Evolutionary conservation across 768 basidiomycete genomes (phyloP).

Genomic region (Termitomyces sp.): DNA sequence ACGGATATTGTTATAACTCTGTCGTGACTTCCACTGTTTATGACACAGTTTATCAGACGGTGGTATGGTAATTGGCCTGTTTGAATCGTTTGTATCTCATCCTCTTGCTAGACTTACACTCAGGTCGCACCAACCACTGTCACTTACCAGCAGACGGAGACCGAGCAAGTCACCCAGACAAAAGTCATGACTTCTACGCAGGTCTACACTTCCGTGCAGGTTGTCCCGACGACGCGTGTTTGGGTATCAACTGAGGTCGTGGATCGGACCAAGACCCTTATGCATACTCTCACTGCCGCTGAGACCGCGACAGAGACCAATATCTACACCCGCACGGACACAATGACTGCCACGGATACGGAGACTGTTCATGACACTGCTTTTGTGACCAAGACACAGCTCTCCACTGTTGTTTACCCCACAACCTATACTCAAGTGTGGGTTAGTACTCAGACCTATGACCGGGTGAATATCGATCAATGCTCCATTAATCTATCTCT

Average conservation of each 20-base stretch:
- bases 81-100: slow-evolving; percentile 1
- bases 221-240: slow-evolving; percentile 57
- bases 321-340: slow-evolving; percentile 45
- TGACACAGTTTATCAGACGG: slow-evolving; percentile 25
- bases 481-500: neutral
- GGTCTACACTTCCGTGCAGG: slow-evolving; percentile 45
- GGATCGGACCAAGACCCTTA: slow-evolving; percentile 48
- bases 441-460: slow-evolving; percentile 50
- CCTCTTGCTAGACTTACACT: slow-evolving; percentile 14
- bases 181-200: slow-evolving; percentile 35
- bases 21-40: slow-evolving; percentile 32
- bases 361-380: slow-evolving; percentile 45
- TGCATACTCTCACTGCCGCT: slow-evolving; percentile 59
- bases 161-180: slow-evolving; percentile 31
- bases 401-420: slow-evolving; percentile 47
- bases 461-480: slow-evolving; percentile 38
- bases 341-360: slow-evolving; percentile 42
- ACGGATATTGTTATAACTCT: slow-evolving; percentile 20
- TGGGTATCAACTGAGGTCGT: slow-evolving; percentile 64
- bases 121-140: slow-evolving; percentile 38
- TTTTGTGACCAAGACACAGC: slow-evolving; percentile 47
- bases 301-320: slow-evolving; percentile 53
- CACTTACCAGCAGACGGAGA: slow-evolving; percentile 30
- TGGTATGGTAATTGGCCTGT: slow-evolving; percentile 10
- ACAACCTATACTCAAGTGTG: slow-evolving; percentile 52